A percentile compares a stretch with the other conserved stretches of the same genome.
These are phyloP conservation scores for Closterium sp. DNA, from an alignment of 139 green algal genomes.

Conservation along the genomic window DNA sequence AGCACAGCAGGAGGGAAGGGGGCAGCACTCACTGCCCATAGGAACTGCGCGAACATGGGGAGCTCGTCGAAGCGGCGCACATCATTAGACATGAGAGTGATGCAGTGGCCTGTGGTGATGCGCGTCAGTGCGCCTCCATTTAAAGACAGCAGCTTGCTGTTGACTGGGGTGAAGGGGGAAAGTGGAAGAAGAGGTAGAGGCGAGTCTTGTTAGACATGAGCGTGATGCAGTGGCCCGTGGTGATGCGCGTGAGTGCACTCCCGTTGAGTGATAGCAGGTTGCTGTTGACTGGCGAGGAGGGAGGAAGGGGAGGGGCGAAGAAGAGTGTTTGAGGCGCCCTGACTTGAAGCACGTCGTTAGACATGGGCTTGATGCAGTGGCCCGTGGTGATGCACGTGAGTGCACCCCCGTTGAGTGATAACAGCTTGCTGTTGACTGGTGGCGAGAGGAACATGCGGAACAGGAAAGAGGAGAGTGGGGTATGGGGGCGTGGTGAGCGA, in stretches of 20 bases:
- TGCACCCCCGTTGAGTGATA: neutral
- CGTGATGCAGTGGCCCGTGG: conserved; percentile 33
- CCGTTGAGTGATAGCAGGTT: conserved; percentile 27
- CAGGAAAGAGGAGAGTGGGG: too few species aligned
- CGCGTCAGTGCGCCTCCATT: neutral
- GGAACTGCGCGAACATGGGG: conserved; percentile 10
- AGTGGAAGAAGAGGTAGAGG: too few species aligned
- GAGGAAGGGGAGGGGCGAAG: too few species aligned
- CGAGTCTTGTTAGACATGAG: conserved; percentile 46
- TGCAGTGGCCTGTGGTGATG: conserved; percentile 26
- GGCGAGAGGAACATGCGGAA: too few species aligned
- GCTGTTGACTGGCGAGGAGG: too few species aligned
- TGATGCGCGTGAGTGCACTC: neutral
- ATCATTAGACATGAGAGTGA: conserved; percentile 42
- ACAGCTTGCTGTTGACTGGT: conserved; percentile 16
- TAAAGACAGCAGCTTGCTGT: conserved; percentile 24
- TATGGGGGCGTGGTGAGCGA: too few species aligned
- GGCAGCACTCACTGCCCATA: conserved; percentile 2
- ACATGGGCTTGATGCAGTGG: conserved; percentile 39
- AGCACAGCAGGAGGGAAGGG: neutral
- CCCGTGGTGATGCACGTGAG: conserved; percentile 15
- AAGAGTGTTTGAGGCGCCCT: too few species aligned
- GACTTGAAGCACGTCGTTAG: too few species aligned
- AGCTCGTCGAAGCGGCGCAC: conserved; percentile 34
- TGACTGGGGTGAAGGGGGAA: neutral